phyloP scores from a whole-genome alignment of 2,329 filamentous ascomycete species.

The Coniochaeta sp. region DNA sequence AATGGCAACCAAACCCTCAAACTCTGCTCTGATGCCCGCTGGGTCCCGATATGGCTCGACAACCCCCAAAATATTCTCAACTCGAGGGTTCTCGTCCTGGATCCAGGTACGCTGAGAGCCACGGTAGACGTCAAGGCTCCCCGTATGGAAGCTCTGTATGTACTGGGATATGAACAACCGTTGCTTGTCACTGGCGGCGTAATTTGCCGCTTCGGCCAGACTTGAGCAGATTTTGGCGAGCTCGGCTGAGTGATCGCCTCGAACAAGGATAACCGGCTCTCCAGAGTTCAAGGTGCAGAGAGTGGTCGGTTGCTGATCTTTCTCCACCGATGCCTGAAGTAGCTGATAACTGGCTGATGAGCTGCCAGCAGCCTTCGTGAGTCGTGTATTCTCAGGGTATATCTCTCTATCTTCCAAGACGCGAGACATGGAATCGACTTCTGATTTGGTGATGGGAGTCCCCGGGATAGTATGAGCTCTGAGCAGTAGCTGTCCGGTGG shows the following conservation, averaged over 20 bases:
- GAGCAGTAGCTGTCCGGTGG: constrained; percentile 41
- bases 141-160: constrained; percentile 47
- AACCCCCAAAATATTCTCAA: constrained; percentile 56
- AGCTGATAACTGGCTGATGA: constrained; percentile 33
- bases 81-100: constrained; percentile 45
- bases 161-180: constrained; percentile 44
- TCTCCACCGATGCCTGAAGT: constrained; percentile 29
- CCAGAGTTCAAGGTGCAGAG: no score
- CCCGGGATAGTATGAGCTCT: constrained; percentile 50
- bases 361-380: constrained; percentile 30
- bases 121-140: constrained; percentile 46
- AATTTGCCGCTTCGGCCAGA: constrained; percentile 37
- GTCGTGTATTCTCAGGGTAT: constrained; percentile 50
- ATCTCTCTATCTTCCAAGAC: constrained; percentile 42
- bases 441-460: constrained; percentile 36
- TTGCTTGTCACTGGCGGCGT: constrained; percentile 46
- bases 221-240: constrained; percentile 40
- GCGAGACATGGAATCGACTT: constrained; percentile 44
- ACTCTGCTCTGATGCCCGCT: constrained; percentile 50
- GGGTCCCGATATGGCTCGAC: constrained; percentile 59
- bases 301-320: no score
- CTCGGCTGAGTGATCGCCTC: constrained; percentile 45
- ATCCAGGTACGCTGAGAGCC: constrained; percentile 51
- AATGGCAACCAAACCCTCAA: constrained; percentile 52
- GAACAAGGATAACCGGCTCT: constrained; percentile 33